Conservation (phyloP, 2,329 filamentous ascomycete species). For the Fusarium sp. region DNA sequence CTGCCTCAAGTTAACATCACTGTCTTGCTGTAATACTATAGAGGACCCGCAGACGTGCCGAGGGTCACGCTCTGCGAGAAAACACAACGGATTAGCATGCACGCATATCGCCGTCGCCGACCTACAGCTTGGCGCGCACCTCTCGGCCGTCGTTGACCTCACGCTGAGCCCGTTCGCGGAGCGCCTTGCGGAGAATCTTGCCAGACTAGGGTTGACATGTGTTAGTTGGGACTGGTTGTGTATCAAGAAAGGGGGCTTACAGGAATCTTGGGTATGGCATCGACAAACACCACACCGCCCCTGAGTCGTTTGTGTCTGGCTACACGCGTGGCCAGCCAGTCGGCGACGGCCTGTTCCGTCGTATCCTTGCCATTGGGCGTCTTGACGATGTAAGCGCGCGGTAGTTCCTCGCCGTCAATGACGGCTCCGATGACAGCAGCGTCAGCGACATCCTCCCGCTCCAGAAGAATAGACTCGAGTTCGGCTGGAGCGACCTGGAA, state of each 20-base stretch:
- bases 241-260: conserved; percentile 51
- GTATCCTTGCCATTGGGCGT: conserved; percentile 28
- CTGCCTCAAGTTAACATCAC: background rate
- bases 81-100: conserved; percentile 38
- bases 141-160: conserved; percentile 60
- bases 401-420: conserved; percentile 66
- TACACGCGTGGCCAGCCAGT: conserved; percentile 74
- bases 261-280: conserved; percentile 70
- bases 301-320: conserved; percentile 74
- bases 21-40: background rate
- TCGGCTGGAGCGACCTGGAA: conserved; percentile 71
- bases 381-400: conserved; percentile 71
- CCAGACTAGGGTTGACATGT: conserved; percentile 61
- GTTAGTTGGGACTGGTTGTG: conserved; percentile 16
- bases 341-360: conserved; percentile 62
- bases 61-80: conserved; percentile 28
- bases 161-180: conserved; percentile 67
- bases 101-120: conserved; percentile 38
- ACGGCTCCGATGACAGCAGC: conserved; percentile 74
- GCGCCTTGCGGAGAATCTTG: conserved; percentile 72
- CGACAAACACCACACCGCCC: conserved; percentile 77
- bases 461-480: conserved; percentile 53
- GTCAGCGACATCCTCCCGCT: conserved; percentile 65
- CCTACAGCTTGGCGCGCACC: conserved; percentile 47
- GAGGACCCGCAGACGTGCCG: conserved; percentile 14